Evolutionary conservation across 73 alveolate genomes (phyloP), one percentile per base, ranked within the genome.

Genomic region (Loxodes magnus): DNA sequence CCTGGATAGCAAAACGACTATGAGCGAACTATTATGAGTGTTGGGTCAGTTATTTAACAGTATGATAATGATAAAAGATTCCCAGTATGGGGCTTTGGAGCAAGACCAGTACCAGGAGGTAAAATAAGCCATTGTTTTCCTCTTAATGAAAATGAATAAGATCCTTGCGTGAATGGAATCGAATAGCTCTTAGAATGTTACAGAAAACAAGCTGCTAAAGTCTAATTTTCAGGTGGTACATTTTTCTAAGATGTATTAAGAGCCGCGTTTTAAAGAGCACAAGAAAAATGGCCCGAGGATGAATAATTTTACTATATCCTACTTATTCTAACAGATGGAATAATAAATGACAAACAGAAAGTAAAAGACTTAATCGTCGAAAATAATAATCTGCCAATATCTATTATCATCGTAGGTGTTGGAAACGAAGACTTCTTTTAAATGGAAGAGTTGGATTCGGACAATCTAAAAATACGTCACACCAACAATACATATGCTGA

Each of bases 41-140:
- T 91, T 31, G 85, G 94, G n/a, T 64, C 56, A 16, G 67, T 91
- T 20, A 64, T 91, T 20, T 77, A 79, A 24, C 48, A 65, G 17
- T 91, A 91, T 75, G 97, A 87, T 68, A 52, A 43, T 14, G 95
- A 87, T 74, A 81, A 79, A 56, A 56, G 49, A 26, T 79, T 84
- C 35, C 98, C 98, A 0, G 90, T 79, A 3, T 90, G 79, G 69
- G 98, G 98, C 12, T 90, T 90, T 82, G 98, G 98, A 9, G 96
- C 97, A 5, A 74, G 74, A 5, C 70, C 73, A 19, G 30, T n/a
- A n/a, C n/a, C n/a, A n/a, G 95, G 35, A 16, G 33, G 35, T 14
- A 51, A n/a, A 22, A 77, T 71, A 2, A 64, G 69, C 51, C 96
- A 72, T 67, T 79, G 96, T 60, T 90, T 90, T 74, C 84, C 89